These are phyloP conservation scores for Chaetomium sp. DNA, from an alignment of 2,329 filamentous ascomycete species.

Conservation along the genomic window DNA sequence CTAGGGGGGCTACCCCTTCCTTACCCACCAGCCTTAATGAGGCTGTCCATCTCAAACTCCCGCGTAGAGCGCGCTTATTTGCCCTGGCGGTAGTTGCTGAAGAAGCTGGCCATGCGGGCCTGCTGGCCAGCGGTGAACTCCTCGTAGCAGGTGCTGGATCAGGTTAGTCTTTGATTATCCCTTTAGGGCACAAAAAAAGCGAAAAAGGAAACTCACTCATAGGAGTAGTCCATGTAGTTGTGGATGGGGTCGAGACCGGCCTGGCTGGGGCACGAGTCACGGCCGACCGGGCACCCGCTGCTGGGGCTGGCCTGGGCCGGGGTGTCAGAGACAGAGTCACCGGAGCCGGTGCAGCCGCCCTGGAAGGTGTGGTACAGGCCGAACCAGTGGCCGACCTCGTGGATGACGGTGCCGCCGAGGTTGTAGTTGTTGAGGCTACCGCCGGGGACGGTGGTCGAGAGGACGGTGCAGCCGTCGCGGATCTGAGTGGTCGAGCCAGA, in stretches of 20 bases:
- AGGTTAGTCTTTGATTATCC: background rate
- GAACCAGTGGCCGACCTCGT: conserved; percentile 41
- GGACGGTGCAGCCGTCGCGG: conserved; percentile 28
- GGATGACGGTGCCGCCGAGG: conserved; percentile 33
- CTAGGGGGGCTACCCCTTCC: background rate
- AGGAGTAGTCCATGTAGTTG: conserved; percentile 35
- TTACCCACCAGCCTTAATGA: no score
- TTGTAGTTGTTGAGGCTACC: conserved; percentile 28
- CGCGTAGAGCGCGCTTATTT: conserved; percentile 4
- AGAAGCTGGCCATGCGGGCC: conserved; percentile 30
- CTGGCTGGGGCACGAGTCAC: conserved; percentile 29
- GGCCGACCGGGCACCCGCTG: conserved; percentile 32
- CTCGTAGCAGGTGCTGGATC: conserved; percentile 30
- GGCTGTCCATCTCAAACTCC: background rate
- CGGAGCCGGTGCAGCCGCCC: conserved; percentile 32
- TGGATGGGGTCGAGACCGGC: conserved; percentile 30
- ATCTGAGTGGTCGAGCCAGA: conserved; percentile 26
- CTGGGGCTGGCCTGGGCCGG: conserved; percentile 31
- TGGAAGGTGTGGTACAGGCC: conserved; percentile 40
- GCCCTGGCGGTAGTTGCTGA: conserved; percentile 24
- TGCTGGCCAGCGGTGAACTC: conserved; percentile 35
- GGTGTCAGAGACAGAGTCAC: conserved; percentile 37
- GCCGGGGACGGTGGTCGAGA: conserved; percentile 28
- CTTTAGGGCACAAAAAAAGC: background rate
- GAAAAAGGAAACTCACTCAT: conserved; percentile 24